Conservation (phyloP, 345 rosid species). For the Brassica incana region DNA sequence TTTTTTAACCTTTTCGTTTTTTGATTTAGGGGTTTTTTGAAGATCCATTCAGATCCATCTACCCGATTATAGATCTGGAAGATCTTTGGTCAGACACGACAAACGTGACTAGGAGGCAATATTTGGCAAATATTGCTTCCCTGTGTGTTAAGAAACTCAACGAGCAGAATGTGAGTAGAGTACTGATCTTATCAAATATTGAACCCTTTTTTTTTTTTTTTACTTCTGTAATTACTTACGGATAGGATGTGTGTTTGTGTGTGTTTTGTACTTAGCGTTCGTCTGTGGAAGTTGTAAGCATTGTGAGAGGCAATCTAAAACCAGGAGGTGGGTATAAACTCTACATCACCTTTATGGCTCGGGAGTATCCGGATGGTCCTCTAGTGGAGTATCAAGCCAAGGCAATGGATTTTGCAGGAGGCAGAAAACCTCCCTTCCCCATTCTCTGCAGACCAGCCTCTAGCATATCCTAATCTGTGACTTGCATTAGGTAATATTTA, state of each 20-base stretch:
- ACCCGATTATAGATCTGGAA: background rate
- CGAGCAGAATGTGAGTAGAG: background rate
- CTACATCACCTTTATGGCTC: background rate
- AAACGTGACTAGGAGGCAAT: background rate
- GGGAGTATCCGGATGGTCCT: background rate
- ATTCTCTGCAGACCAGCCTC: background rate
- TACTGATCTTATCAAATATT: background rate
- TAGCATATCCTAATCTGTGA: background rate
- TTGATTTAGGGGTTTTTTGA: background rate
- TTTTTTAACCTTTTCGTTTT: background rate
- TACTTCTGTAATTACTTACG: too few relatives aligned
- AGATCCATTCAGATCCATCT: background rate
- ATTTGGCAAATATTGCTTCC: background rate
- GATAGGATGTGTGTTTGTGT: background rate
- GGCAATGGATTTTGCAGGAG: background rate
- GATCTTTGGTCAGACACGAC: background rate
- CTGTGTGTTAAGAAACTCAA: background rate
- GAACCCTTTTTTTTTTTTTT: background rate
- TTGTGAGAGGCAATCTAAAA: background rate
- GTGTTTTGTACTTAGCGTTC: background rate
- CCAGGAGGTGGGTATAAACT: background rate
- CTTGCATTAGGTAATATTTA: background rate
- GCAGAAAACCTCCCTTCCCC: background rate
- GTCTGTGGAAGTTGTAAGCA: background rate
- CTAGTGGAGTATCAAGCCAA: conserved; percentile 3